Conservation (phyloP, 75 land plant species). For the Adiantum capillusveneris region DNA sequence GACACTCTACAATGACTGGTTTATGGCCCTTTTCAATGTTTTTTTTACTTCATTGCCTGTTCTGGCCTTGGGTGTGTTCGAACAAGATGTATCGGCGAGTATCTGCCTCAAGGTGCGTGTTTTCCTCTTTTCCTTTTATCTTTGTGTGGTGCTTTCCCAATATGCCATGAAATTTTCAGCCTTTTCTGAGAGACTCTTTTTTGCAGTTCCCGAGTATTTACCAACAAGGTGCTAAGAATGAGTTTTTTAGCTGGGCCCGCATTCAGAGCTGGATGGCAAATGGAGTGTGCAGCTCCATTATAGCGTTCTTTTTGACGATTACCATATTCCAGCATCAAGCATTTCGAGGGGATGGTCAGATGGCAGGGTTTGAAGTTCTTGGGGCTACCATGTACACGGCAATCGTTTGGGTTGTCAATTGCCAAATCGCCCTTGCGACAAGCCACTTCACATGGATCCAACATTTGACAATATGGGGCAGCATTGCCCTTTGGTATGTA, state of each 20-base stretch:
- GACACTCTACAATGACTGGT: slow-evolving; percentile 81
- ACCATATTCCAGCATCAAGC: slow-evolving; percentile 26
- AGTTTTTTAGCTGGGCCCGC: slow-evolving; percentile 63
- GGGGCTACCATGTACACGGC: slow-evolving; percentile 73
- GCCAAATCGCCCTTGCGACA: slow-evolving; percentile 63
- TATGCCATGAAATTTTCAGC: background rate
- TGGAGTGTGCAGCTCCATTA: slow-evolving; percentile 54
- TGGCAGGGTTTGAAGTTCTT: slow-evolving; percentile 44
- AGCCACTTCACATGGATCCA: slow-evolving; percentile 90
- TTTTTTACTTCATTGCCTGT: slow-evolving; percentile 83
- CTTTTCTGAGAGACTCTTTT: no score
- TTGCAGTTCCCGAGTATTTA: slow-evolving; percentile 83
- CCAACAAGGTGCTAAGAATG: slow-evolving; percentile 72
- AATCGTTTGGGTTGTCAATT: slow-evolving; percentile 73
- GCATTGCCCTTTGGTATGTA: slow-evolving; percentile 67
- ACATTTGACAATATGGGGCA: slow-evolving; percentile 79
- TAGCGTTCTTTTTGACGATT: slow-evolving; percentile 37
- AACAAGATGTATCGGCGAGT: slow-evolving; percentile 84
- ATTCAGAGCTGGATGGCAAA: slow-evolving; percentile 80
- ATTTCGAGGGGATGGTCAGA: slow-evolving; percentile 40
- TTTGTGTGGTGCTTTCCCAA: background rate
- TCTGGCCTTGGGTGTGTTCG: slow-evolving; percentile 77
- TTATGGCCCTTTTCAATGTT: slow-evolving; percentile 70
- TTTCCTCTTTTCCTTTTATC: background rate
- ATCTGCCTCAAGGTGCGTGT: slow-evolving; percentile 67